Percentiles rank a stretch among this genome's conserved stretches.
These are phyloP conservation scores for Auxenochlorella pyrenoidosa DNA, from an alignment of 139 green algal species.

Conservation along the genomic window DNA sequence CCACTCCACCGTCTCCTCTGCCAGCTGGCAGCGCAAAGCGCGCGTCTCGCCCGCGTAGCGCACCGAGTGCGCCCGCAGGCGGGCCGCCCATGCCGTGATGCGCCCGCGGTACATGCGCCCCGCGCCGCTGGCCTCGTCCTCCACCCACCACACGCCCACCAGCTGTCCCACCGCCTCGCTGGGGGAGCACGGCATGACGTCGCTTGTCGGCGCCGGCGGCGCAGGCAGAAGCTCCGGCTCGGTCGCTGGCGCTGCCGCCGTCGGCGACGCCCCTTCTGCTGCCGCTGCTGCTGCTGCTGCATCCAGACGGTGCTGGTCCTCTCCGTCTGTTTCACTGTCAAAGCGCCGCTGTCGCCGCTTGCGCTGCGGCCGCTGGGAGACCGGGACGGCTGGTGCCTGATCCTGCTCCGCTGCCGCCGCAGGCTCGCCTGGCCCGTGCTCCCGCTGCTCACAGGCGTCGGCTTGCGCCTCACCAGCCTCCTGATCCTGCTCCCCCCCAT, in stretches of 20 bases:
- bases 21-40: neutral
- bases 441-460: neutral
- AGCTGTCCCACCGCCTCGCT: neutral
- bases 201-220: neutral
- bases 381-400: neutral
- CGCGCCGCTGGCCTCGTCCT: neutral
- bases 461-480: neutral
- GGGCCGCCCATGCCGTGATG: neutral
- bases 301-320: neutral
- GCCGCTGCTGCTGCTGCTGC: neutral
- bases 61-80: neutral
- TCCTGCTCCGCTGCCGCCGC: neutral
- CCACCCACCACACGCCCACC: constrained; percentile 2
- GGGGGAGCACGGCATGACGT: neutral
- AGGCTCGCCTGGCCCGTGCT: neutral
- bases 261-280: neutral
- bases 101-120: neutral
- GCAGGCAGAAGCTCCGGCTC: neutral
- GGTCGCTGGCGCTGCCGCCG: neutral
- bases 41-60: neutral
- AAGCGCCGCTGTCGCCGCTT: neutral
- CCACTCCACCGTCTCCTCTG: constrained; percentile 17
- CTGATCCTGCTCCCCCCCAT: neutral
- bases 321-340: neutral
- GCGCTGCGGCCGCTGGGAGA: neutral